phyloP scores from a whole-genome alignment of 1,284 basidiomycete genomes.

The Golubevia pallescens region DNA sequence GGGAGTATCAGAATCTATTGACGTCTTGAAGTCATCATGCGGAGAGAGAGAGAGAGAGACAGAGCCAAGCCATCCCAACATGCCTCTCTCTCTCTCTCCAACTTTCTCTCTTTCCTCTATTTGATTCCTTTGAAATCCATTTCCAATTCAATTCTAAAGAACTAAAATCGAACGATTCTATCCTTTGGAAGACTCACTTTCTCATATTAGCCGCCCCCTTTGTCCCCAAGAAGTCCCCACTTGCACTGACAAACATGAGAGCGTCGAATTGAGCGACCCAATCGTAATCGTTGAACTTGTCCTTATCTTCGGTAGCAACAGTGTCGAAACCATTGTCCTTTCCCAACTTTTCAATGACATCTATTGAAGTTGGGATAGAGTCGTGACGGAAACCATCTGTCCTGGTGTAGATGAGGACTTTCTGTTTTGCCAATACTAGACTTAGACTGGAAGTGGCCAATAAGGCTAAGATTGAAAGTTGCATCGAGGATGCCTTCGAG shows the following conservation, averaged over 20 bases:
- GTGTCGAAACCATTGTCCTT: slow-evolving; percentile 23
- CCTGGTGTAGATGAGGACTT: slow-evolving; percentile 11
- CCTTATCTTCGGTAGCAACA: slow-evolving; percentile 28
- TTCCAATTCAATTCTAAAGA: too few species aligned
- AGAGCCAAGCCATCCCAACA: too few species aligned
- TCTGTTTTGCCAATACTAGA: slow-evolving; percentile 4
- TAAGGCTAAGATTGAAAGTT: neutral
- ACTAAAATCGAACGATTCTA: too few species aligned
- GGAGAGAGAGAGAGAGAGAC: too few species aligned
- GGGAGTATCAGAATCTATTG: too few species aligned
- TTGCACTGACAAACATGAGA: slow-evolving; percentile 41
- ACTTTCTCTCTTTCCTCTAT: too few species aligned
- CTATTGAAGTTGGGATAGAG: slow-evolving; percentile 34
- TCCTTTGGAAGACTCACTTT: slow-evolving; percentile 1
- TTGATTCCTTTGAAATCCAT: too few species aligned
- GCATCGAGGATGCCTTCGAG: too few species aligned
- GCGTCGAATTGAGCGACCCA: slow-evolving; percentile 45
- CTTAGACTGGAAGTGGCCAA: neutral
- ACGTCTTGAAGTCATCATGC: too few species aligned
- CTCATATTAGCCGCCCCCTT: slow-evolving; percentile 27
- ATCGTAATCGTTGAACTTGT: slow-evolving; percentile 25
- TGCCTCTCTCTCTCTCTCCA: too few species aligned
- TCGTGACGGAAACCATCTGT: slow-evolving; percentile 32
- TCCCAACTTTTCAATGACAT: slow-evolving; percentile 29
- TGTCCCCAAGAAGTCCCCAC: slow-evolving; percentile 29